These are phyloP conservation scores for Wickerhamomyces rabaulensis DNA, from an alignment of 805 yeast species.

Conservation along the genomic window DNA sequence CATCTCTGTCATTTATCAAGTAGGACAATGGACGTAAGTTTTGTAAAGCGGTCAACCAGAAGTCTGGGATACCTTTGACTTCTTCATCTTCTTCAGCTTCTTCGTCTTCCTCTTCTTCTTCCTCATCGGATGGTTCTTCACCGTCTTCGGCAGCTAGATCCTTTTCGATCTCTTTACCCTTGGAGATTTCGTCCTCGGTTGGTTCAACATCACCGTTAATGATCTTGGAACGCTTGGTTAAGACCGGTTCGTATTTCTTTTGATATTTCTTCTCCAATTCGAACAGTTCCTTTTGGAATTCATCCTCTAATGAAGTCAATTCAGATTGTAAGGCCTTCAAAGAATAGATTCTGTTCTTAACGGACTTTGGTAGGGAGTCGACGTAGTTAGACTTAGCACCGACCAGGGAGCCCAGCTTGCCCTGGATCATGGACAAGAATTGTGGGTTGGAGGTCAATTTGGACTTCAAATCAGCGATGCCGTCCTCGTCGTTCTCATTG, in stretches of 20 bases:
- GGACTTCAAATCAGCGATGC: constrained; percentile 23
- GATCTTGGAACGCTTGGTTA: constrained; percentile 65
- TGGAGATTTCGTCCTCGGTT: constrained; percentile 66
- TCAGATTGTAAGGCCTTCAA: constrained; percentile 76
- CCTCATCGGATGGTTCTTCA: constrained; percentile 28
- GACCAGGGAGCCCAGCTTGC: constrained; percentile 75
- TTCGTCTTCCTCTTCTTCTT: constrained; percentile 38
- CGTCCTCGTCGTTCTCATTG: constrained; percentile 55
- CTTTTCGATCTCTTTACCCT: constrained; percentile 68
- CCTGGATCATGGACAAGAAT: constrained; percentile 81
- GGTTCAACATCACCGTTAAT: constrained; percentile 75
- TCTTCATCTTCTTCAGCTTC: constrained; percentile 40
- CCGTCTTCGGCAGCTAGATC: constrained; percentile 41
- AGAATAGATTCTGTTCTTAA: constrained; percentile 74
- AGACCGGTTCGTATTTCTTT: constrained; percentile 69
- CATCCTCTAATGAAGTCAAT: constrained; percentile 80
- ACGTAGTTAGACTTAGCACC: constrained; percentile 88
- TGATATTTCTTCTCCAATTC: constrained; percentile 80
- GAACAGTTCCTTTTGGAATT: constrained; percentile 84
- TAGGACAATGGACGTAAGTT: constrained; percentile 78
- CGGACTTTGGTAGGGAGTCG: constrained; percentile 62
- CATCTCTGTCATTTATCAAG: constrained; percentile 84
- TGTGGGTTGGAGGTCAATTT: constrained; percentile 76
- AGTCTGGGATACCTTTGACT: constrained; percentile 79
- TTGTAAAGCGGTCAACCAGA: constrained; percentile 95